Base-by-base conservation (phyloP, 2,329 filamentous ascomycete species). In the Verticillium dahliae region DNA sequence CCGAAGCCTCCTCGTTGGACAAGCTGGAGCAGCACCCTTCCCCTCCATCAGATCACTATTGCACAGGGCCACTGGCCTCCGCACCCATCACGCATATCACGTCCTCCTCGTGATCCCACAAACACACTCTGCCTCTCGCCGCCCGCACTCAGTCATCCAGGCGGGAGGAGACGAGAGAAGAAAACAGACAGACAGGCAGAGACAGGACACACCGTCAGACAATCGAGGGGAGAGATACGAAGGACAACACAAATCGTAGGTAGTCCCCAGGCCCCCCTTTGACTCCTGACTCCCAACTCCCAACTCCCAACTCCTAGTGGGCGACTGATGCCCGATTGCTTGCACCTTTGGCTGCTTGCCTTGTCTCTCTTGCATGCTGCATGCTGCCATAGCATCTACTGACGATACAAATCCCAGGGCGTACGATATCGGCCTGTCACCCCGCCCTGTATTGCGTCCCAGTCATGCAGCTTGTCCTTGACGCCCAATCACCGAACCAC, bases 251-350 rank as follows among this genome's bases (percentile, higher is more conserved):
- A 50, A 27, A 50, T 18, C 18, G n/a, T 18, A 50, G 45, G 45
- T 50, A 27, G 22, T 22, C 9, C 45, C n/a, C 18, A 6, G 13
- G 35, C 13, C 11, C 45, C 41, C 41, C n/a, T 22, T n/a, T 27
- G n/a, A 15, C n/a, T 50, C 41, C 41, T 11, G 11, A 37, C 22
- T 50, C 7, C 6, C 6, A 7, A 18, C 45, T 50, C 45, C 45
- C 45, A 22, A 50, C 45, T 50, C 45, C 18, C n/a, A 50, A n/a
- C 39, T 45, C 39, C 38, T 6, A 39, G 10, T 6, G n/a, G 14
- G 39, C 9, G 59, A 33, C 63, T 65, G 63, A 60, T 65, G 63
- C 63, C 63, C 63, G 60, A 65, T 65, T 65, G 60, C 45, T 50
- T 50, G 45, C 45, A 50, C 45, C 13, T 50, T 10, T 11, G 45